Base-by-base conservation (phyloP, 371 early-diverging fungal genomes). In the Fennellomyces sp. region DNA sequence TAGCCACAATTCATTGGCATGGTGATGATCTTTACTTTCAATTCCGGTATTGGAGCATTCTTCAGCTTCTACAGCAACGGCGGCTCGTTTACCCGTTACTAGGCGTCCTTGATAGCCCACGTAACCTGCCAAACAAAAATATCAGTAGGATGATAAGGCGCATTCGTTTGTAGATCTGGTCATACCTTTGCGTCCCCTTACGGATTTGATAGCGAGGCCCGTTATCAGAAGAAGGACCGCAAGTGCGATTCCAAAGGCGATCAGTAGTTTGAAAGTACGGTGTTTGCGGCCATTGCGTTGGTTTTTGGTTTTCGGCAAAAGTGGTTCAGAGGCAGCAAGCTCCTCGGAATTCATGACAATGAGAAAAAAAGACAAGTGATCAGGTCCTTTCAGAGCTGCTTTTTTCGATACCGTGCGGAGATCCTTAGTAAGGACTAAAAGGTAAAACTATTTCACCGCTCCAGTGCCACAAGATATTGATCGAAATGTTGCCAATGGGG, bases 21-120 rank as follows among this genome's bases (percentile, higher is more conserved):
- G 3, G 15, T 25, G 12, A 28, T 17, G 2, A 26, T 36, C 8
- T 63, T 60, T 80, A 87, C 87, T 80, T 28, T 96, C 86, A 17
- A 94, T 88, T 19, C 97, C 97, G 56, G 91, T 78, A 30, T 87
- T 70, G 29, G 93, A 92, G 70, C 97, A 97, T 54, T 84, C 72
- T 21, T 82, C 80, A 58, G 91, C 84, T 56, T 97, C 97, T n/a
- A 93, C 84, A 12, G 96, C 90, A 17, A 97, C 95, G 5, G 89
- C 95, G 12, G 90, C 97, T 35, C 82, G 66, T 26, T 67, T 49
- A 21, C 82, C 75, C 66, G 59, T 69, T 5, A 60, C 72, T 7
- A 65, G 12, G 61, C 54, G 63, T 0, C 73, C 71, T 17, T 63
- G 52, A 51, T 64, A 72, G 8, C 48, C 48, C 3, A 27, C 17